Evolutionary conservation across 2,329 filamentous ascomycete species (phyloP).

Genomic region (Cercospora sp.): DNA sequence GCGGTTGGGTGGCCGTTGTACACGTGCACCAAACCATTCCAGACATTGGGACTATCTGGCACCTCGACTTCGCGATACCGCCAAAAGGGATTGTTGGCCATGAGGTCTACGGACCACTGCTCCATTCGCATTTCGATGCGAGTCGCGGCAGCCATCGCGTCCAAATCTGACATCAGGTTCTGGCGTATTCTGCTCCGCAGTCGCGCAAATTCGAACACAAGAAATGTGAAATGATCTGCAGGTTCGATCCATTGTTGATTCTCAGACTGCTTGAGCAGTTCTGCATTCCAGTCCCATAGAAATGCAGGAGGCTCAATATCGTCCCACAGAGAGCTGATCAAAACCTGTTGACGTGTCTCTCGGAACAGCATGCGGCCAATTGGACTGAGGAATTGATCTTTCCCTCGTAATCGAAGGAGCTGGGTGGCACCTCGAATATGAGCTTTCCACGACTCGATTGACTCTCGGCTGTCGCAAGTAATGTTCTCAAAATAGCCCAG

Average conservation of each 20-base stretch:
- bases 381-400: slow-evolving; percentile 33
- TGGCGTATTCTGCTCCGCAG: slow-evolving; percentile 27
- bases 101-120: slow-evolving; percentile 32
- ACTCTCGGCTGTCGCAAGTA: slow-evolving; percentile 36
- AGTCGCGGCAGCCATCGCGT: slow-evolving; percentile 27
- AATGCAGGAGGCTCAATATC: slow-evolving; percentile 35
- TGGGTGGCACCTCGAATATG: slow-evolving; percentile 42
- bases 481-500: slow-evolving; percentile 43
- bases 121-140: slow-evolving; percentile 35
- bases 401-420: slow-evolving; percentile 39
- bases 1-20: slow-evolving; percentile 29
- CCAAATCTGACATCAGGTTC: slow-evolving; percentile 24
- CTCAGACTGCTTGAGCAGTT: slow-evolving; percentile 24
- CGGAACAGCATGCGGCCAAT: slow-evolving; percentile 35
- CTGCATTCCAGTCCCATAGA: slow-evolving; percentile 34
- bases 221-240: slow-evolving; percentile 29
- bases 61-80: slow-evolving; percentile 35
- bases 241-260: slow-evolving; percentile 23
- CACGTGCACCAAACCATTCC: slow-evolving; percentile 35
- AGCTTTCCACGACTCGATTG: slow-evolving; percentile 43
- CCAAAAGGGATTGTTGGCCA: slow-evolving; percentile 27
- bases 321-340: slow-evolving; percentile 37
- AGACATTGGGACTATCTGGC: slow-evolving; percentile 34
- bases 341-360: slow-evolving; percentile 33
- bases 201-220: slow-evolving; percentile 33